Conservation (phyloP, 768 basidiomycete species). For the Kwoniella botswanensis region DNA sequence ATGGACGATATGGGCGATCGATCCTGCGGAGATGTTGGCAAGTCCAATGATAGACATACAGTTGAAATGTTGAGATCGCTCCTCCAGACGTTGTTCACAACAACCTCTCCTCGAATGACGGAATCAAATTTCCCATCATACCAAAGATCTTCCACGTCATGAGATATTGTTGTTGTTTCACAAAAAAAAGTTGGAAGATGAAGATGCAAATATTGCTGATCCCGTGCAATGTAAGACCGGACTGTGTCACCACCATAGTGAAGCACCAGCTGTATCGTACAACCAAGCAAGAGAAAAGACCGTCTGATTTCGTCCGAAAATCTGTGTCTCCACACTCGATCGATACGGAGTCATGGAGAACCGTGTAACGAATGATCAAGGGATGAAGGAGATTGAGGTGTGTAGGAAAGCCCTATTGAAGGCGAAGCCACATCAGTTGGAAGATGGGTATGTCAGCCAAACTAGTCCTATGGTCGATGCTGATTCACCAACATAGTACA, state of each 20-base stretch:
- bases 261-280: too few species aligned
- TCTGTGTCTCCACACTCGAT: background rate
- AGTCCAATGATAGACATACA: background rate
- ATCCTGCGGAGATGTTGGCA: background rate
- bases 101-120: background rate
- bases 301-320: background rate
- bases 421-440: slow-evolving; percentile 11
- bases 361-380: background rate
- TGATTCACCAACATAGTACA: background rate
- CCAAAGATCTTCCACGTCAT: background rate
- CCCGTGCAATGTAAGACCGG: too few species aligned
- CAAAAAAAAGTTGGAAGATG: background rate
- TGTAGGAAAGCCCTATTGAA: slow-evolving; percentile 26
- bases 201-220: background rate
- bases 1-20: background rate
- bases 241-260: too few species aligned
- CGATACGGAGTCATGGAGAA: background rate
- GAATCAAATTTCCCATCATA: background rate
- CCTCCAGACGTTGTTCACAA: background rate
- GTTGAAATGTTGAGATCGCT: background rate
- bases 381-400: slow-evolving; percentile 15
- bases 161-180: background rate
- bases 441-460: slow-evolving; percentile 13
- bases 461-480: background rate
- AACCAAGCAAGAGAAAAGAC: background rate